These are phyloP conservation scores for Suhomyces canberraensis DNA, from an alignment of 805 yeast species.

Conservation along the genomic window DNA sequence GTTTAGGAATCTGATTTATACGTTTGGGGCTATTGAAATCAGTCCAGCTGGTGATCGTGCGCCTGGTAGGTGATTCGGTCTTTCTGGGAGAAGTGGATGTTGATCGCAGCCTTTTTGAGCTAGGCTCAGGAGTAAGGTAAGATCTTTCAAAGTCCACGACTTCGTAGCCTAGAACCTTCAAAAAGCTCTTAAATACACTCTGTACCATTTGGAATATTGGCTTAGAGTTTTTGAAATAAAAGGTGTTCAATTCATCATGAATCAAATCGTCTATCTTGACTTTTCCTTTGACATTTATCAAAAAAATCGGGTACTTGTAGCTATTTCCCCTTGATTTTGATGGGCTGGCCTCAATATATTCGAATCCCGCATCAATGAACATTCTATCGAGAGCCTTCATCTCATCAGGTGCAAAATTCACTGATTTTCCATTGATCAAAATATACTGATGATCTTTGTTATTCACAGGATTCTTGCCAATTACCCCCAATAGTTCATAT, in stretches of 20 bases:
- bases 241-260: constrained; percentile 29
- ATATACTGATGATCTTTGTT: constrained; percentile 42
- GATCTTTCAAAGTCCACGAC: neutral
- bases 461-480: constrained; percentile 35
- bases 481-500: constrained; percentile 31
- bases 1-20: too few species aligned
- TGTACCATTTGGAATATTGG: constrained; percentile 22
- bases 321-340: constrained; percentile 17
- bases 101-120: neutral
- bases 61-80: neutral
- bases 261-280: constrained; percentile 30
- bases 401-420: constrained; percentile 13
- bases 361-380: constrained; percentile 20
- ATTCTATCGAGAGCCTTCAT: constrained; percentile 17
- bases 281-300: constrained; percentile 30
- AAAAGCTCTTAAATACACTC: constrained; percentile 20
- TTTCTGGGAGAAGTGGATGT: neutral
- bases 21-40: neutral
- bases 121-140: neutral
- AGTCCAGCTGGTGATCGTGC: neutral
- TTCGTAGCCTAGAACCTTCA: constrained; percentile 2
- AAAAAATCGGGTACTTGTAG: constrained; percentile 34
- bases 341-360: constrained; percentile 2
- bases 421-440: constrained; percentile 41
- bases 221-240: constrained; percentile 24